Evolutionary conservation across 225 moss, liverwort and hornwort species (phyloP), one percentile per base, ranked within the genome.

Genomic region (Polytrichum formosum): DNA sequence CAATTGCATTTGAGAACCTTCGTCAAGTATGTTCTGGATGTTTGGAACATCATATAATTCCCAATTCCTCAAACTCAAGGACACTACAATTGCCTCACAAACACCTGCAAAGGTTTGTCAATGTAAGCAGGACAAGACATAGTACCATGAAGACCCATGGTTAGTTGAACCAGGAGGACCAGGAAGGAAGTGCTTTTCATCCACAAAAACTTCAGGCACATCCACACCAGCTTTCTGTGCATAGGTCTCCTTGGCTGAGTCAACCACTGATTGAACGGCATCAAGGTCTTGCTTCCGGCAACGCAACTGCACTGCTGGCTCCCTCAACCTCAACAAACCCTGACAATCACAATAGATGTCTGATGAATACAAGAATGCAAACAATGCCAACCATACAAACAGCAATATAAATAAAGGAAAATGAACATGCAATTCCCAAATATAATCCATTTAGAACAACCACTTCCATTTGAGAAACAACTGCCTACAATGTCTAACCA

Each of bases 221-320:
- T 77, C 74, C 7, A 83, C 81, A 9, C 67, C 53, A 22, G 65
- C 71, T 67, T 88, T 90, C 37, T 78, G 73, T 31, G 79, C 80
- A 31, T 92, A 92, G 6, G 80, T 64, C 67, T 75, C 72, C 74
- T 80, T 87, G 28, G 88, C 88, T 26, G 83, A 86, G 26, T 82
- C 78, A 64, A 92, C 67, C 58, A 90, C 81, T 53, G 81, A 83
- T 76, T 85, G 75, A 68, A 92, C 90, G 0, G 17, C 10, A 25
- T 88, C 77, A 61, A 83, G 76, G 69, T 92, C 92, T 67, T 86
- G 82, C 72, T 90, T 67, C 66, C 92, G 88, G 73, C 92, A 92
- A 55, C 92, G 88, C 74, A 90, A 78, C 73, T 90, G 92, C 35
- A 87, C 82, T 35, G 90, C 54, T 6, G 78, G 67, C 76, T 92